A percentile compares a stretch with the other conserved stretches of the same genome.
Evolutionary conservation across 2,329 filamentous ascomycete genomes (phyloP).

Genomic region (Fusarium dlaminii): DNA sequence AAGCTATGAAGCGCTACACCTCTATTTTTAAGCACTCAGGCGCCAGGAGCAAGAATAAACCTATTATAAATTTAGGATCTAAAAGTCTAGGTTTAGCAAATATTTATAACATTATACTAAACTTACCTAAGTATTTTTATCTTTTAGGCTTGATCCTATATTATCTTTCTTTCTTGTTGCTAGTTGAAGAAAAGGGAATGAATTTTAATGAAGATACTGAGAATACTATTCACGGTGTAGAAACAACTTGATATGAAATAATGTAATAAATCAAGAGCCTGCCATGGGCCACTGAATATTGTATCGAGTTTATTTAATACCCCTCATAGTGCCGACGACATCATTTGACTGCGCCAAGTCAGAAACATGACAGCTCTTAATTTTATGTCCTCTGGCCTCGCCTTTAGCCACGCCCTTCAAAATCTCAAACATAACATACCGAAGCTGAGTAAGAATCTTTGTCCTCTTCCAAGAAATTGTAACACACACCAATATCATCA

Average conservation of each 20-base stretch:
- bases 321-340: no score
- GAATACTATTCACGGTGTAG: neutral
- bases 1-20: neutral
- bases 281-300: no score
- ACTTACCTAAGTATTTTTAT: accelerated
- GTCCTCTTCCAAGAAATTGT: no score
- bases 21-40: neutral
- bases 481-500: no score
- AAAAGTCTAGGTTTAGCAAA: neutral
- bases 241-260: neutral
- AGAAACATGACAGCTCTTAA: constrained; percentile 1
- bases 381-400: neutral
- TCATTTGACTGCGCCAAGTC: neutral
- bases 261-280: neutral
- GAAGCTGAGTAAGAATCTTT: neutral
- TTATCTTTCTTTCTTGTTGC: neutral
- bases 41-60: neutral
- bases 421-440: constrained; percentile 1
- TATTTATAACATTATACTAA: neutral
- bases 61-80: neutral
- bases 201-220: neutral
- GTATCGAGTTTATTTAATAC: no score
- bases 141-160: accelerated
- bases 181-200: neutral
- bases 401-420: neutral